Percentiles rank a stretch among this genome's conserved stretches.
phyloP scores from a whole-genome alignment of 2,329 filamentous ascomycete species.

The Dothideomycetes sp. region DNA sequence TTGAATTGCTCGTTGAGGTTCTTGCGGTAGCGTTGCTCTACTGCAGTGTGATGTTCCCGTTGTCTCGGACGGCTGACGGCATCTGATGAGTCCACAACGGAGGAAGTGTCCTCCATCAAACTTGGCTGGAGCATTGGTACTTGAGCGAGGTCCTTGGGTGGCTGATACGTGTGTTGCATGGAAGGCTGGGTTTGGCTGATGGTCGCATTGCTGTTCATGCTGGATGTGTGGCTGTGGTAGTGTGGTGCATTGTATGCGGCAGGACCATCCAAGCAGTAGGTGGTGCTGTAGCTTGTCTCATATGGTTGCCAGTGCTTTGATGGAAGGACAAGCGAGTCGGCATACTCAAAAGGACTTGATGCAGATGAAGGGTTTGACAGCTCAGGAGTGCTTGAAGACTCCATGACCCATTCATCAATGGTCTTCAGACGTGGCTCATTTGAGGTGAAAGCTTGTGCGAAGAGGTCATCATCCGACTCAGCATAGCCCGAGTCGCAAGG shows the following conservation, averaged over 20 bases:
- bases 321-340: conserved; percentile 3
- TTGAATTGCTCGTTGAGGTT: conserved; percentile 4
- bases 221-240: neutral
- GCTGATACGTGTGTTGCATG: neutral
- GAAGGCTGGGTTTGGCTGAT: neutral
- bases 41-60: conserved; percentile 1
- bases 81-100: neutral
- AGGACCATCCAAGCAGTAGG: conserved; percentile 4
- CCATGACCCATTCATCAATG: neutral
- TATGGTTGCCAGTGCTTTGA: conserved; percentile 3
- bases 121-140: neutral
- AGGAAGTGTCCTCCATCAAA: neutral
- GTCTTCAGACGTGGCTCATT: conserved; percentile 1
- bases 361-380: conserved; percentile 5
- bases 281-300: conserved; percentile 8
- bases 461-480: conserved; percentile 4
- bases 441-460: conserved; percentile 5
- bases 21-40: conserved; percentile 7
- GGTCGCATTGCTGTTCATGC: neutral
- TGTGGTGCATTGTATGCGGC: conserved; percentile 4
- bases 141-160: neutral
- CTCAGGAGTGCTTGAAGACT: conserved; percentile 4
- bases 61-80: neutral
- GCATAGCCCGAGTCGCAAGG: conserved; percentile 6
- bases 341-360: conserved; percentile 7